Evolutionary conservation across 2,329 filamentous ascomycete species (phyloP), one percentile per base, ranked within the genome.

Genomic region (Rachicladosporium sp.): DNA sequence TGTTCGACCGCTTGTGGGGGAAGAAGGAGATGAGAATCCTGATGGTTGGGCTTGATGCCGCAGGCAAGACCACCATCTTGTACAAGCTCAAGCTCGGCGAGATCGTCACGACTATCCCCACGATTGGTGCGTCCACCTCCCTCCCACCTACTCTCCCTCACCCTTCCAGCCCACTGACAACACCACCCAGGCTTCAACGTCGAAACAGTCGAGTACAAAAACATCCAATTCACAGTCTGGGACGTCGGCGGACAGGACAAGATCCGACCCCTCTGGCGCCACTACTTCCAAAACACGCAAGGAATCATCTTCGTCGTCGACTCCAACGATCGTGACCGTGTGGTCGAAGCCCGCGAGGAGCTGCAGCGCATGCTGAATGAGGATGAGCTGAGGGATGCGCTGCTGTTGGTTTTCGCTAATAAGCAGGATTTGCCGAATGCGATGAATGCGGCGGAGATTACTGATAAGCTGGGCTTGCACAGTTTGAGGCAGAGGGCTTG

Each of bases 361-460:
- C 72, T 98, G 50, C 87, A 95, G 69, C 83, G 89, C 59, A 96
- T 96, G 66, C 86, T 96, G 68, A 91, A 93, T 65, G 91, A 96
- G 63, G 80, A 89, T 48, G 91, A 98, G 73, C 89, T 96, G 78
- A 88, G 91, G 68, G 89, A 96, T 59, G 88, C 87, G 46, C 71
- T 96, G 53, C 70, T 98, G 53, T 69, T 96, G 45, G 89, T 98
- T 32, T 96, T 98, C 63, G 91, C 91, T 58, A 98, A 98, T 73
- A 98, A 98, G 76, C 91, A 96, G 68, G 91, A 98, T 76, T 70
- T 96, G 52, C 71, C 75, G 43, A 96, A 96, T 64, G 91, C 91
- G 69, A 96, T 96, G 91, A 95, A 93, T 71, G 89, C 91, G 60
- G 89, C 91, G 62, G 91, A 98, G 74, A 96, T 98, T 68, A 98